phyloP scores from a whole-genome alignment of 1,139 yeast species.

The Sugiyamaella grinbergsii region DNA sequence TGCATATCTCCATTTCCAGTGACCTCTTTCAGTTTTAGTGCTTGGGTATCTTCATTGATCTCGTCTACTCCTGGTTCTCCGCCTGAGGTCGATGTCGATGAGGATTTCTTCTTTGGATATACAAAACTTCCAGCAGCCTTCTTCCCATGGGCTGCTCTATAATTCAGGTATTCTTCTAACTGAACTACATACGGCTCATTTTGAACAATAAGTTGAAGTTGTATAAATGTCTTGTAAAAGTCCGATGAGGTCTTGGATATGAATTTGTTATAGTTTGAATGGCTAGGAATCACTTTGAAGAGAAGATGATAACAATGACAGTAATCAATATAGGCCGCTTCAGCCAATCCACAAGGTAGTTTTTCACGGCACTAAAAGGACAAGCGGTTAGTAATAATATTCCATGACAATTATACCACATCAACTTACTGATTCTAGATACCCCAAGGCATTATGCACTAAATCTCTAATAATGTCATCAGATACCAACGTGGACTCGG shows the following conservation, averaged over 20 bases:
- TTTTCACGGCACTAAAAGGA: slow-evolving; percentile 28
- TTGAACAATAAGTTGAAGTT: slow-evolving; percentile 28
- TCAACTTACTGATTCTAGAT: slow-evolving; percentile 31
- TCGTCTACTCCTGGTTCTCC: background rate
- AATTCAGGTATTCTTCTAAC: slow-evolving; percentile 27
- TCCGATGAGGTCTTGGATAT: slow-evolving; percentile 27
- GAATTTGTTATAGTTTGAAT: slow-evolving; percentile 28
- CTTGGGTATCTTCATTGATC: no score
- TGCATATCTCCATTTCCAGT: background rate
- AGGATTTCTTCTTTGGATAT: background rate
- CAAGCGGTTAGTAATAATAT: slow-evolving; percentile 1
- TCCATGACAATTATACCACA: background rate
- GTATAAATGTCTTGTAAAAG: slow-evolving; percentile 31
- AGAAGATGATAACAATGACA: slow-evolving; percentile 32
- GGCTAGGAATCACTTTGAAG: slow-evolving; percentile 32
- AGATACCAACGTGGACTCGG: slow-evolving; percentile 29
- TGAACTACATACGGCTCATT: slow-evolving; percentile 25
- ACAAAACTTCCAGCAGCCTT: slow-evolving; percentile 13
- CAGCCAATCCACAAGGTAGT: slow-evolving; percentile 31
- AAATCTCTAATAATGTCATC: slow-evolving; percentile 32
- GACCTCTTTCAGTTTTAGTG: no score
- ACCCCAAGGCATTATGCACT: slow-evolving; percentile 34
- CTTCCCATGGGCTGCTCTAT: slow-evolving; percentile 22
- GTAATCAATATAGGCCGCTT: slow-evolving; percentile 34
- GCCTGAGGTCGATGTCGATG: no score